phyloP scores from a whole-genome alignment of 2,329 filamentous ascomycete species.

The Rhynchosporium secalis region DNA sequence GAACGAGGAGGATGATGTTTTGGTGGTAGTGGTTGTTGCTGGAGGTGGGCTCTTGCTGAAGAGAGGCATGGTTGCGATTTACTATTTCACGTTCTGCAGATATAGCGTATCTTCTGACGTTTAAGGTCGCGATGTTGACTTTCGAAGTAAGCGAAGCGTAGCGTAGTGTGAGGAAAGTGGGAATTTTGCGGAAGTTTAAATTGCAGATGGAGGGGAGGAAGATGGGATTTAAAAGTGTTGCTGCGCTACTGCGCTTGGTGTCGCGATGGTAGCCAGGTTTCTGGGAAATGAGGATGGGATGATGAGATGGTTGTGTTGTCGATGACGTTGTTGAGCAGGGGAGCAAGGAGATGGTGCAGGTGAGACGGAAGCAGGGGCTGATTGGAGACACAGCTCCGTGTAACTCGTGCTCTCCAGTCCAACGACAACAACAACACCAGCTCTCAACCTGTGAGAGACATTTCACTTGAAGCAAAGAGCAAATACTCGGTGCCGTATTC shows the following conservation, averaged over 20 bases:
- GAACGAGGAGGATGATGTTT: not conserved
- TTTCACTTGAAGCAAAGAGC: no score
- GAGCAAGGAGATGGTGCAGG: not conserved
- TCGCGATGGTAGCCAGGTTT: not conserved
- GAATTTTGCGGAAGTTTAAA: not conserved
- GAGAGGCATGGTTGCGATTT: conserved; percentile 26
- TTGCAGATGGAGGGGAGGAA: not conserved
- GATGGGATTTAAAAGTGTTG: not conserved
- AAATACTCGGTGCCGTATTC: no score
- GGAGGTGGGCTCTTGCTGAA: conserved; percentile 18
- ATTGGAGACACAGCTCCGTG: not conserved
- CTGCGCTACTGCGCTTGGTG: no score
- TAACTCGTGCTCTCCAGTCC: no score
- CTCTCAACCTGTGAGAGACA: no score
- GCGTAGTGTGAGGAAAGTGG: not conserved
- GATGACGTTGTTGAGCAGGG: not conserved
- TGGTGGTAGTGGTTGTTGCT: not conserved
- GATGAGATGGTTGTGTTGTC: not conserved
- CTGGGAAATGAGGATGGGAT: not conserved
- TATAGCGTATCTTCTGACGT: no score
- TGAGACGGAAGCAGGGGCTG: conserved; percentile 5
- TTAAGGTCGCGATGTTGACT: no score
- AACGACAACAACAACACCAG: no score
- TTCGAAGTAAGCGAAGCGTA: no score
- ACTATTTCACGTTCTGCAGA: not conserved